Base-by-base conservation (phyloP, 257 asterid genomes). In the Nicotiana sylvestris region DNA sequence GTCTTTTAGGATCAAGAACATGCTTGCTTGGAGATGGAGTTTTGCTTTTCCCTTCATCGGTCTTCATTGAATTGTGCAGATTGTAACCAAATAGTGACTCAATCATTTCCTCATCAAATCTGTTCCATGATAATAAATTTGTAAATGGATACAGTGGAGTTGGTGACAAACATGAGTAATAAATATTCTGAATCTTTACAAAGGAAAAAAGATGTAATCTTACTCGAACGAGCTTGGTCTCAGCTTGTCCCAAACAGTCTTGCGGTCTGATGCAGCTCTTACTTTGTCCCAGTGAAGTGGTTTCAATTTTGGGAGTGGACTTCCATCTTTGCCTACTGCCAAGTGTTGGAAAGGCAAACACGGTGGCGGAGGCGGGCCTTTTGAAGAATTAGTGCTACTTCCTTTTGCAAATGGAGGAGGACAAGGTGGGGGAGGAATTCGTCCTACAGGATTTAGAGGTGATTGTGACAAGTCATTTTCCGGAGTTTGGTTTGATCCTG, bases 231-330 rank as follows among this genome's bases (percentile, higher is more conserved):
- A 94, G 90, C 97, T 96, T 70, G 98, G 89, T 79, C 93, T 89
- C 51, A 96, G 87, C 93, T 96, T 92, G 85, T 96, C 99, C 99
- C 99, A 96, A 62, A 94, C 98, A 0, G 98, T 96, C 7, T 94
- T 80, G n/a, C 97, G 93, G 81, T 94, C 90, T 7, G 98, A 91
- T 27, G 97, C 91, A 66, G 98, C 98, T 89, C 98, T 87, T 5
- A 96, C 99, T 90, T 94, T 96, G 89, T 96, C 99, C 99, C 99
- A 96, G 21, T 94, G 99, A 64, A 96, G 97, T 9, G 99, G 98
- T 60, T 93, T 96, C 29, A 96, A 93, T 88, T 92, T 94, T 13
- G 98, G 90, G 87, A 96, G 86, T 7, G 98, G 92, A 17, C 85
- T 83, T 7, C 99, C 97, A 39, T 92, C 95, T 90, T 93, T 93